phyloP scores from a whole-genome alignment of 805 yeast genomes.

The Ascoidea rubescens region DNA sequence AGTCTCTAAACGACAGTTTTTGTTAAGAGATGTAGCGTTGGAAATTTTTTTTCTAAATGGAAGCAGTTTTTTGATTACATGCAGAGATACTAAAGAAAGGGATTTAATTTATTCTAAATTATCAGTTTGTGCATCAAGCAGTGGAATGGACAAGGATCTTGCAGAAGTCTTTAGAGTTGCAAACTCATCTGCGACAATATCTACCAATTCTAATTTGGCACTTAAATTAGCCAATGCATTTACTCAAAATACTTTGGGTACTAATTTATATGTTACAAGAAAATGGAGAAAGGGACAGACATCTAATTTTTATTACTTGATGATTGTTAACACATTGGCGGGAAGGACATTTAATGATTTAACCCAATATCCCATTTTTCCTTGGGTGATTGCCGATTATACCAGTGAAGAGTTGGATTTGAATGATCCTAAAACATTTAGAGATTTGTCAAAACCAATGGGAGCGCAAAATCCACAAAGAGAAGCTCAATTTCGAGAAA shows the following conservation, averaged over 20 bases:
- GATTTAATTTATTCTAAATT: constrained; percentile 41
- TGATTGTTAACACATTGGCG: constrained; percentile 70
- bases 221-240: constrained; percentile 32
- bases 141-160: constrained; percentile 40
- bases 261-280: constrained; percentile 36
- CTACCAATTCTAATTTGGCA: constrained; percentile 23
- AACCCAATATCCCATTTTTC: constrained; percentile 85
- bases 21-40: constrained; percentile 67
- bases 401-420: constrained; percentile 58
- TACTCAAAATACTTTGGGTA: constrained; percentile 18
- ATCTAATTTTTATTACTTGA: constrained; percentile 72
- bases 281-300: constrained; percentile 69
- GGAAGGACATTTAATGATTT: constrained; percentile 83
- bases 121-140: constrained; percentile 32
- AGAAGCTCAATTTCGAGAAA: constrained; percentile 47
- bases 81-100: constrained; percentile 35
- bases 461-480: constrained; percentile 66
- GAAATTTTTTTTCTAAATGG: constrained; percentile 70
- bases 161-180: constrained; percentile 35
- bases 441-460: constrained; percentile 83
- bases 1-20: constrained; percentile 60
- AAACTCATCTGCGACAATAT: constrained; percentile 11
- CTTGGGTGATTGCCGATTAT: constrained; percentile 83
- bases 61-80: constrained; percentile 53
- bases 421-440: constrained; percentile 39